These are phyloP conservation scores for Blastocystis sp. DNA, from an alignment of 352 stramenopile species.

Conservation along the genomic window DNA sequence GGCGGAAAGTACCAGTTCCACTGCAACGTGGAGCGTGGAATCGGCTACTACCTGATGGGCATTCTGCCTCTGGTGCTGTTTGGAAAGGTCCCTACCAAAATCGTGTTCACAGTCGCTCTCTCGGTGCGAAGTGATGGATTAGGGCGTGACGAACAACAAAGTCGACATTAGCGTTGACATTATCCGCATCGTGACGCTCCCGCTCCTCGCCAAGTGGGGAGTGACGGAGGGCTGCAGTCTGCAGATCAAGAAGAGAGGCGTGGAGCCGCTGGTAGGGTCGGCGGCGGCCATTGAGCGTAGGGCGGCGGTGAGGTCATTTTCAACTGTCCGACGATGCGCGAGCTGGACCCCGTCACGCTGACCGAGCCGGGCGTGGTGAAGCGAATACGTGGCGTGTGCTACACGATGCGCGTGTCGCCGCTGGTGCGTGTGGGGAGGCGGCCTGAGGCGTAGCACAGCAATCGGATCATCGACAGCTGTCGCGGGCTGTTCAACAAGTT, in stretches of 20 bases:
- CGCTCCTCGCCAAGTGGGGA: conserved; percentile 90
- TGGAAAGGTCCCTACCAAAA: conserved; percentile 88
- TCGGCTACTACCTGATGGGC: conserved; percentile 97
- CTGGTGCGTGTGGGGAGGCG: conserved; percentile 73
- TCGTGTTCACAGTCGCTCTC: conserved; percentile 82
- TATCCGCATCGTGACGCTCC: conserved; percentile 88
- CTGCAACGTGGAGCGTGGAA: conserved; percentile 83
- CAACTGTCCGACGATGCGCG: conserved; percentile 87
- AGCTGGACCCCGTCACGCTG: conserved; percentile 89
- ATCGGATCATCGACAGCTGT: conserved; percentile 90
- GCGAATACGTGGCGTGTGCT: conserved; percentile 89
- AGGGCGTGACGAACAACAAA: conserved; percentile 77
- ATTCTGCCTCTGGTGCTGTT: conserved; percentile 93
- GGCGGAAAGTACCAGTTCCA: conserved; percentile 90
- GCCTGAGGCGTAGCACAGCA: conserved; percentile 78
- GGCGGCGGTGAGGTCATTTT: conserved; percentile 85
- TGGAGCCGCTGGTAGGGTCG: conserved; percentile 1
- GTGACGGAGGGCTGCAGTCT: conserved; percentile 81
- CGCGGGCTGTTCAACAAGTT: conserved; percentile 94
- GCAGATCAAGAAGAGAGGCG: conserved; percentile 66
- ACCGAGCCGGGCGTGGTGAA: conserved; percentile 95
- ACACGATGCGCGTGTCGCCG: conserved; percentile 92
- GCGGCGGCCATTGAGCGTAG: conserved; percentile 62
- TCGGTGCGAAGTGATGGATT: conserved; percentile 59
- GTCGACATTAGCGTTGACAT: conserved; percentile 86